Evolutionary conservation across 768 basidiomycete species (phyloP), one percentile per base, ranked within the genome.

Genomic region (Mycena maculata): DNA sequence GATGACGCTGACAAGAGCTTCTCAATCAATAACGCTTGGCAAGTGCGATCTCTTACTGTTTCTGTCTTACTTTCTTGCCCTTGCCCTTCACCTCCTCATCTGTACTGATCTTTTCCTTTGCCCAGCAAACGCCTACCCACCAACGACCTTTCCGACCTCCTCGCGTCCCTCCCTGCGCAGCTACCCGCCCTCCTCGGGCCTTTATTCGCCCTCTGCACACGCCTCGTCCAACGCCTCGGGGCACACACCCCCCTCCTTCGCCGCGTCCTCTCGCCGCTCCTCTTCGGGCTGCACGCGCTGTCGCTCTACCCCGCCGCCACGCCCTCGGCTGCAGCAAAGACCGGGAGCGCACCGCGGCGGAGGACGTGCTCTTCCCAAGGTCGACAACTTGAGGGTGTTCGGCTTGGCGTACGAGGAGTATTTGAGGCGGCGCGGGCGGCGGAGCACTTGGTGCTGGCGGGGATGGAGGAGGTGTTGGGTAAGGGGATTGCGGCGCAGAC

Each of bases 221-320:
- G 92, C 36, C 86, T 98, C 69, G 89, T 92, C 92, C 30, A 85
- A 91, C 22, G 85, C 87, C 10, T 95, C 94, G 13, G 96, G 97
- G 2, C 93, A 97, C 71, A 96, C 95, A 0, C 96, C 96, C 0
- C 92, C 93, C 22, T 90, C 94, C 1, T 87, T 99, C 41, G 94
- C 96, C 1, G 89, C 18, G 86, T 97, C 9, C 97, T 98, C 75
- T 93, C 92, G 0, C 95, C 96, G 1, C 82, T 97, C 28, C 80
- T 99, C 50, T 98, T 98, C 71, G 95, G 96, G 59, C 86, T 96
- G 63, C n/a, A n/a, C n/a, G n/a, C n/a, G n/a, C n/a, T n/a, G n/a
- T n/a, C n/a, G 95, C 96, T 0, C 92, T 93, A n/a, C 2, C 87
- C 98, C 41, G 93, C 95, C 1, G 89, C 94, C 95, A 95, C 2